phyloP scores from a whole-genome alignment of 2,329 filamentous ascomycete genomes.

The Onygena corvina region DNA sequence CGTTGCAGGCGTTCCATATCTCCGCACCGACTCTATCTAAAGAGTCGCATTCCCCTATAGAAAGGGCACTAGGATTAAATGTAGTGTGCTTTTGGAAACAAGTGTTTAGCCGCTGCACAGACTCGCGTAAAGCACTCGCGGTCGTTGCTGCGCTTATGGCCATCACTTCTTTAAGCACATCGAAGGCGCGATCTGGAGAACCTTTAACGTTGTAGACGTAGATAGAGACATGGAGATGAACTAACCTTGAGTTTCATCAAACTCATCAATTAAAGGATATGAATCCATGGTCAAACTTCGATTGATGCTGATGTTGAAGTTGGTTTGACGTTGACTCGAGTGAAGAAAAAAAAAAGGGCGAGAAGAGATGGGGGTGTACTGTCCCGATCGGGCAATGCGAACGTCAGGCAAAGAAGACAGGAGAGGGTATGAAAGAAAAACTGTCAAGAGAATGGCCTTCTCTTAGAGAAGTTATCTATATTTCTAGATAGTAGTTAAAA shows the following conservation, averaged over 20 bases:
- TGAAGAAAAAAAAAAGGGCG: too few species aligned
- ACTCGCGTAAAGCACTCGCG: background rate
- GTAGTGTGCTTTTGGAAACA: too few species aligned
- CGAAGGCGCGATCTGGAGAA: background rate
- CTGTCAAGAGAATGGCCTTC: background rate
- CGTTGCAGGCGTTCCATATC: constrained; percentile 30
- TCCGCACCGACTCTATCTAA: constrained; percentile 25
- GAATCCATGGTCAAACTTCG: too few species aligned
- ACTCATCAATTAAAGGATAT: too few species aligned
- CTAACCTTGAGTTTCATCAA: background rate
- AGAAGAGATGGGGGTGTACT: too few species aligned
- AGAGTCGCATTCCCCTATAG: background rate
- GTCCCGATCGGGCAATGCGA: too few species aligned
- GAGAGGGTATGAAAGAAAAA: background rate
- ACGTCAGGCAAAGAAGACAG: background rate
- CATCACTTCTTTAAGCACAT: background rate
- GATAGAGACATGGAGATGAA: background rate
- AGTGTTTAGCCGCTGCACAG: too few species aligned
- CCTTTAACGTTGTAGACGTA: background rate
- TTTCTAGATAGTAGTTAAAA: background rate
- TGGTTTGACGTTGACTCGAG: too few species aligned
- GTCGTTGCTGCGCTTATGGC: too few species aligned
- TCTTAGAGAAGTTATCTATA: background rate
- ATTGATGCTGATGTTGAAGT: background rate
- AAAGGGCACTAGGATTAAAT: too few species aligned